Conservation (phyloP, 768 basidiomycete genomes). For the Phlegmacium glaucopus region DNA sequence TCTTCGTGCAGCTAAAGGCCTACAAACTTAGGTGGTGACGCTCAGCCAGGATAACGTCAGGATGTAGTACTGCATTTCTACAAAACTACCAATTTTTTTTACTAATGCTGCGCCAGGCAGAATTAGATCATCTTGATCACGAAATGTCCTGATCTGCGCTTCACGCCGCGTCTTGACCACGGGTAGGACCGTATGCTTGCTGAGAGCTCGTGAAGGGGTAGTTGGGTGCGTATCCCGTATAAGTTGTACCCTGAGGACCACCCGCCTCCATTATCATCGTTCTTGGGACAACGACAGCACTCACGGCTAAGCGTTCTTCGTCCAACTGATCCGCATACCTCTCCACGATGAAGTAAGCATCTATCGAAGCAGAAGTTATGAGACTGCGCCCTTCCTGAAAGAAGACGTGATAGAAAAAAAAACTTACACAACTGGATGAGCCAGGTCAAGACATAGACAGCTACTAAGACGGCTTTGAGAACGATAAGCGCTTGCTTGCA, state of each 20-base stretch:
- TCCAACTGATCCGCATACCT: constrained; percentile 51
- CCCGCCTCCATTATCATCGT: constrained; percentile 6
- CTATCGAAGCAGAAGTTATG: constrained; percentile 24
- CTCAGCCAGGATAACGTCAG: background rate
- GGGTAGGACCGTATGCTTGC: constrained; percentile 13
- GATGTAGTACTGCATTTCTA: constrained; percentile 6
- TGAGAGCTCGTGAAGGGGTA: constrained; percentile 19
- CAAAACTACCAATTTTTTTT: constrained; percentile 7
- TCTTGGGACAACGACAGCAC: constrained; percentile 17
- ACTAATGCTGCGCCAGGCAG: constrained; percentile 13
- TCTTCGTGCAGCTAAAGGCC: constrained; percentile 1
- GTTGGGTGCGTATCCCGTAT: constrained; percentile 8
- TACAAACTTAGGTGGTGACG: no score
- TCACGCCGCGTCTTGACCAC: constrained; percentile 9
- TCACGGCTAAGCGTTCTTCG: constrained; percentile 40
- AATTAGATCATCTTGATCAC: constrained; percentile 1
- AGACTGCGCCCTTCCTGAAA: background rate
- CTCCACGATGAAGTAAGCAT: constrained; percentile 48
- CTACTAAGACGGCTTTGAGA: constrained; percentile 40
- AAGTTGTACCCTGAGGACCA: constrained; percentile 13
- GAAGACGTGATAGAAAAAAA: background rate
- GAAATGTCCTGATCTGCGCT: background rate
- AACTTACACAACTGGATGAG: constrained; percentile 52
- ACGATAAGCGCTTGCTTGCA: constrained; percentile 38
- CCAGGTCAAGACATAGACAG: constrained; percentile 48